Evolutionary conservation across 75 land plant species (phyloP).

Genomic region (Pseudotsuga menziesii): DNA sequence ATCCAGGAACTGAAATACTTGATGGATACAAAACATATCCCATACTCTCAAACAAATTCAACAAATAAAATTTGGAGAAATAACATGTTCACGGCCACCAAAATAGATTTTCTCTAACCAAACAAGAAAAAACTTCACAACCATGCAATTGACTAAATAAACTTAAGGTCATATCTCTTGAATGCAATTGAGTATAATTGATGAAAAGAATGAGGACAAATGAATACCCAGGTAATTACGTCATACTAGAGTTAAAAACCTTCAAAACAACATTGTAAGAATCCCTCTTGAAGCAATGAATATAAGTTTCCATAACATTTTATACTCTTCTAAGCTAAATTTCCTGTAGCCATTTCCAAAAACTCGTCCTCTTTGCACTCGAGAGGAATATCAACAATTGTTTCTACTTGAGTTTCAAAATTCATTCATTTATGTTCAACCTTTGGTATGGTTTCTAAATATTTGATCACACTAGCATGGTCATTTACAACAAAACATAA

Average conservation of each 20-base stretch:
- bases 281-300: conserved; percentile 48
- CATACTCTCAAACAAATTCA: neutral
- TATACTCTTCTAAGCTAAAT: conserved; percentile 2
- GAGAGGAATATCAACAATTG: conserved; percentile 88
- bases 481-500: neutral
- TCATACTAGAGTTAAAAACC: conserved; percentile 68
- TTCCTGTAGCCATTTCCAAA: conserved; percentile 54
- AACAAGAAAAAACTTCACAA: neutral
- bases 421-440: neutral
- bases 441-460: neutral
- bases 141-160: neutral
- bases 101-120: neutral
- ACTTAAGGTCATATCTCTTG: neutral
- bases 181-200: neutral
- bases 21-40: neutral
- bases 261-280: conserved; percentile 46
- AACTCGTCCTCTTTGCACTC: conserved; percentile 40
- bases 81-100: neutral
- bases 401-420: conserved; percentile 38
- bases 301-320: conserved; percentile 31
- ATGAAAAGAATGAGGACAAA: neutral
- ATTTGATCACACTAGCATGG: neutral
- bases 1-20: neutral
- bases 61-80: neutral
- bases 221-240: conserved; percentile 54